Evolutionary conservation across 768 basidiomycete genomes (phyloP), one percentile per base, ranked within the genome.

Genomic region (Termitomyces sp.): DNA sequence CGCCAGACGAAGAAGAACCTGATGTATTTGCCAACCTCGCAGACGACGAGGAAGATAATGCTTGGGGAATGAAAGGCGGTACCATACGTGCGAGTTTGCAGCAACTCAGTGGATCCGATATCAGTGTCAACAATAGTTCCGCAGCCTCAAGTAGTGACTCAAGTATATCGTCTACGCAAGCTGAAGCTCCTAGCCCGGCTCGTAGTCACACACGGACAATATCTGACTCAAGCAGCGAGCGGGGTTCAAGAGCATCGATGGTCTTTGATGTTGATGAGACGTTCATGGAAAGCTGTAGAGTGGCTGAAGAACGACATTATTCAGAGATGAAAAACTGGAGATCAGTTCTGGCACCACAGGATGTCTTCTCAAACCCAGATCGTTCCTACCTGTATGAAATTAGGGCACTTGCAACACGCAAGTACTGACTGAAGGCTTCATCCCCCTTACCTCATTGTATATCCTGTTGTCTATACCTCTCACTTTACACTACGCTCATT

Each of bases 1-100:
- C 87, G 6, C 87, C 89, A 22, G 94, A 94, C 57, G 92, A 96
- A 66, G 92, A 95, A 41, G 94, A 98, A 68, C 91, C 92, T 7
- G 94, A 98, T 68, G 90, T 94, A n/a, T 96, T 97, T 69, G 92
- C 91, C 47, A 89, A 92, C 63, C 81, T 94, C 30, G 91, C 88
- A 2, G 94, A 96, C 62, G 95, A 96, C 64, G 94, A 95, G 68
- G 88, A 92, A 57, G 89, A 90, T 52, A 82, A 82, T 54, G 77
- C 71, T 22, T 89, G 86, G 84, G 88, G 88, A 67, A 77, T 78
- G 30, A 87, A 86, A 62, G 87, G 85, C 22, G 88, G 86, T 28
- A 94, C 93, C 0, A 92, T 95, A 52, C 88, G 88, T 48, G 85
- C 87, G 26, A 80, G 71, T 62, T 71, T 77, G 47, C 73, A 71